Evolutionary conservation across 2,329 filamentous ascomycete species (phyloP), one percentile per base, ranked within the genome.

Genomic region (Colletotrichum euphorbiae): DNA sequence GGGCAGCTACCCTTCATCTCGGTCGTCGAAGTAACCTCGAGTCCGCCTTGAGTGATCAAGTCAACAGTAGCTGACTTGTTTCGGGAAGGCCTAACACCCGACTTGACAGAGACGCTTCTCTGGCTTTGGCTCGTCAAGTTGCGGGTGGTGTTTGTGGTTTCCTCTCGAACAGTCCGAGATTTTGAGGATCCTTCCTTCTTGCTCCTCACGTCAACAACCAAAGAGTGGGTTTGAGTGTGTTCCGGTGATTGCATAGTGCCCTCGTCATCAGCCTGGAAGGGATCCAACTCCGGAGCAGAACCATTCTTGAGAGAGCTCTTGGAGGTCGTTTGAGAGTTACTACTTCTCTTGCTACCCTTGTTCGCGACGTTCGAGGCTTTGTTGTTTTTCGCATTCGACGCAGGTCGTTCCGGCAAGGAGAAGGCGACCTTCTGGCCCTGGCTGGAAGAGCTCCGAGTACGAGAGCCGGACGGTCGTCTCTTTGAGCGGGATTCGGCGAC

Each of bases 291-390:
- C 2, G 64, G 63, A 6, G 66, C 51, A 13, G 45, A 17, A 11
- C 28, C 55, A 7, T 59, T 57, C 55, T 72, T 74, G 42, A 69
- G 28, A 12, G 72, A 64, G 40, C 43, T 58, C 36, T 70, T 71
- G 17, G 62, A 33, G 6, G 46, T 43, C 17, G 42, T 40, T 5
- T 52, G 71, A 2, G 73, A 70, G 17, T 68, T 65, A 33, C 66
- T 77, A 55, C 79, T 78, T 7, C 80, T 78, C 73, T 82, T 83
- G 77, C 81, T 82, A 12, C 80, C 79, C 57, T 78, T 77, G 71
- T 82, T 83, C 8, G 80, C 80, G 9, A 77, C 65, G 33, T 79
- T 79, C 58, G 77, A 75, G 57, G 67, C 65, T 52, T 58, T 73
- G 71, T 76, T 74, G 56, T 66, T 73, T 28, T 70, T 71, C 21